Base-by-base conservation (phyloP, 176 grass and related monocot species). In the Avena sativa region DNA sequence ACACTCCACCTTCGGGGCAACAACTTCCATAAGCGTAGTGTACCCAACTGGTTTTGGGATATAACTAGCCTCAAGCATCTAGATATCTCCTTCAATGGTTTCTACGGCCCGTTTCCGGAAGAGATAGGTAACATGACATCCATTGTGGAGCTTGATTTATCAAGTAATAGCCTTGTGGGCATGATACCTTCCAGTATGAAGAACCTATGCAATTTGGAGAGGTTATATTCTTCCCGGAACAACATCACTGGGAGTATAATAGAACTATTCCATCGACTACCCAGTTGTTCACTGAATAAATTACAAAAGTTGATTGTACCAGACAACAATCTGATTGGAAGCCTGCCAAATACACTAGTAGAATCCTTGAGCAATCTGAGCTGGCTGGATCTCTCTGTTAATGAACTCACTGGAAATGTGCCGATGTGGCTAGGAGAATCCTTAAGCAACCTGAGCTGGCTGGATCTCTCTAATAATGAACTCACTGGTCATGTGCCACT, bases 121-220 rank as follows among this genome's bases (percentile, higher is more conserved):
- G 32, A 17, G 34, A 28, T 87, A 48, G 51, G 76, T 9, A 87
- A 81, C 6, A 66, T 85, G 72, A 77, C 81, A 2, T 72, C 67
- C 6, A 28, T 84, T 1, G 19, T 32, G 1, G 0, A 20, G 0
- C 34, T 83, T 58, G 4, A 1, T 15, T 53, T 84, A 30, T 20
- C 9, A 44, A 0, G 1, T 0, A 84, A 74, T 2, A 2, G 50
- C 50, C 32, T 88, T 26, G n/a, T 9, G 25, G 86, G 80, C 26
- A 46, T 17, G 34, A 30, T 78, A 9, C 32, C 86, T 0, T 6
- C 28, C 0, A 30, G 0, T 0, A 20, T 74, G 6, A 38, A 72
- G 16, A 84, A 84, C 2, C 52, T 84, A 4, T 52, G 53, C 44
- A 46, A 74, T 56, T 87, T 87, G 50, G 38, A 74, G 56, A 9